These are phyloP conservation scores for Boletus vinaceobasis DNA, from an alignment of 768 basidiomycete species.

Conservation along the genomic window DNA sequence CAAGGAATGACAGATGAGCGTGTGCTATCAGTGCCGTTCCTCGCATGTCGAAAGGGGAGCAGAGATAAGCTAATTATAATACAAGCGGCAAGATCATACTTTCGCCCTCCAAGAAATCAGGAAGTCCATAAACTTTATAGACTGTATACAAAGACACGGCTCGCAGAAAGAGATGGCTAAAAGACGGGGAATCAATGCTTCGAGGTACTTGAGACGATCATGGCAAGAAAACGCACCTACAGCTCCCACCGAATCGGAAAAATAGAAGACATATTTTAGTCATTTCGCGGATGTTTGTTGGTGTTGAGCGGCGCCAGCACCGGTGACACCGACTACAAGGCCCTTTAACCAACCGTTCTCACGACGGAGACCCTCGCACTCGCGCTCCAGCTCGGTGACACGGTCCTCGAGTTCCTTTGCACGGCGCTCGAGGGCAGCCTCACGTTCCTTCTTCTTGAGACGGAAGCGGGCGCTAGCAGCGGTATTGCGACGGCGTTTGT, in stretches of 20 bases:
- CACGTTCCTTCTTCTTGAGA: slow-evolving; percentile 94
- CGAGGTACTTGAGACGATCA: neutral
- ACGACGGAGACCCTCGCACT: slow-evolving; percentile 81
- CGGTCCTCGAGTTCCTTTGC: slow-evolving; percentile 81
- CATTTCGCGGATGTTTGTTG: slow-evolving; percentile 23
- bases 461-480: slow-evolving; percentile 92
- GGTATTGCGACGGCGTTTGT: slow-evolving; percentile 92
- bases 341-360: slow-evolving; percentile 95
- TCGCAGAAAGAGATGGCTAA: neutral
- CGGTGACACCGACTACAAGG: slow-evolving; percentile 83
- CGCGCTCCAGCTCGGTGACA: slow-evolving; percentile 81
- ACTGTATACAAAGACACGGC: neutral
- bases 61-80: slow-evolving; percentile 8
- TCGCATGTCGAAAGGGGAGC: neutral
- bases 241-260: neutral
- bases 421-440: slow-evolving; percentile 80
- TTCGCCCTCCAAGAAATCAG: neutral
- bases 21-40: neutral
- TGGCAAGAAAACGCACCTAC: neutral
- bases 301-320: slow-evolving; percentile 47
- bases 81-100: slow-evolving; percentile 11
- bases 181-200: neutral
- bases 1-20: neutral
- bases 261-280: neutral
- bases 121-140: neutral